These are phyloP conservation scores for Verticillium tricorpus DNA, from an alignment of 2,329 filamentous ascomycete species.

Conservation along the genomic window DNA sequence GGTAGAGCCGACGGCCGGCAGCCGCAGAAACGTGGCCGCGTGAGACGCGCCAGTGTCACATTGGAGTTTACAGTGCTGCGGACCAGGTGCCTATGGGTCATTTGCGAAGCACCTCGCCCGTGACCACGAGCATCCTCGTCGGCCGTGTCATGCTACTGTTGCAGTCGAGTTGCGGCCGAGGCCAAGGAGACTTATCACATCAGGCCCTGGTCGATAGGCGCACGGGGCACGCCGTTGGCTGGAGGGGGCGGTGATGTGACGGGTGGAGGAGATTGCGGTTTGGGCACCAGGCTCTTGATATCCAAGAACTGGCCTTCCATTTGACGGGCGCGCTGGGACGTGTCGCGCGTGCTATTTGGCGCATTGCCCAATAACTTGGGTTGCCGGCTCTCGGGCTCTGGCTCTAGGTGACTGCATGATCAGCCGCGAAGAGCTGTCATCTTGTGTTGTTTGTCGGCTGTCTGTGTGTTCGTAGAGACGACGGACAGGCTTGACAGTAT, in stretches of 20 bases:
- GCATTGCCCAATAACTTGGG: background rate
- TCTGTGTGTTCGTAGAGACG: background rate
- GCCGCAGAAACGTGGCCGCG: background rate
- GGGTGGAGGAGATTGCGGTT: background rate
- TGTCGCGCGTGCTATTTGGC: background rate
- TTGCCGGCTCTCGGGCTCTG: background rate
- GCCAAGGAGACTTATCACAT: background rate
- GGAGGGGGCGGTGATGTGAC: slow-evolving; percentile 11
- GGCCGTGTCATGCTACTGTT: background rate
- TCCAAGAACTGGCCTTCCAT: background rate
- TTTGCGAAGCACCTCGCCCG: background rate
- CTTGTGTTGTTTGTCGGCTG: background rate
- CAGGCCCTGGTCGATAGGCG: slow-evolving; percentile 15
- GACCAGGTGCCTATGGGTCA: background rate
- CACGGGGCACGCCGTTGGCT: slow-evolving; percentile 14
- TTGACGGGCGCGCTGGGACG: background rate
- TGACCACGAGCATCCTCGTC: background rate
- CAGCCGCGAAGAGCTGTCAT: background rate
- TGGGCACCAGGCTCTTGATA: background rate
- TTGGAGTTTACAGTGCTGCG: background rate
- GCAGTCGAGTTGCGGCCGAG: background rate
- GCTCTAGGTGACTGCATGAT: background rate
- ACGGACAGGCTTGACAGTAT: background rate
- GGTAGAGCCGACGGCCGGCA: background rate
- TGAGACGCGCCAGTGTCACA: background rate